Evolutionary conservation across 2,329 filamentous ascomycete species (phyloP), one percentile per base, ranked within the genome.

Genomic region (Pleoardoris graminearum): DNA sequence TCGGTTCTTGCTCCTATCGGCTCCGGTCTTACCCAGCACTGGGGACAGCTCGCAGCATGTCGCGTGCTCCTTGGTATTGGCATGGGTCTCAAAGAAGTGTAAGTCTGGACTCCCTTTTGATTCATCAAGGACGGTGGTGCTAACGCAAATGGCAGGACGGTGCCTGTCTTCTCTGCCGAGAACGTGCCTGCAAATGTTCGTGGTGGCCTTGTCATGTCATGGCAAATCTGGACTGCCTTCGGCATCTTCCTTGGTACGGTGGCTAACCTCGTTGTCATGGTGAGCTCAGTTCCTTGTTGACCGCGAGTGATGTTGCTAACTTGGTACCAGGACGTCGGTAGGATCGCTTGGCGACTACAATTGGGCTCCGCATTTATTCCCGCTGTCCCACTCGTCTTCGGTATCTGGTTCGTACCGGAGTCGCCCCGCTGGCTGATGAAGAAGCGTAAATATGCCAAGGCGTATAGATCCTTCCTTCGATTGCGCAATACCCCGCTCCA

Each of bases 121-220:
- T 0, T 17, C 16, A 6, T 2, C 8, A 30, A 32, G 6, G 12
- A 17, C 17, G n/a, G 17, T 6, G 16, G 19, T 7, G 17, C 25
- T 43, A 14, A 43, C 32, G n/a, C 3, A 4, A 8, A 30, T n/a
- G 4, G 19, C n/a, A 43, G 41, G 5, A 79, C 77, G 1, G 76
- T 78, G 0, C 77, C 77, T 16, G 65, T 69, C 3, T 79, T 78
- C 55, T 75, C 76, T 0, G 77, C 78, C 1, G 79, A 81, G 58
- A 76, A 75, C 45, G 71, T 76, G 0, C 79, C 79, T 0, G 76
- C 78, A 1, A 74, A 69, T 3, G 79, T 81, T 30, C 74, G 79
- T 50, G 79, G 79, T 19, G 77, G 74, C 11, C 61, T 79, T 0
- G 77, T 77, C 21, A 79, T 78, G 75, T 68, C 66, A 29, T 79